These are phyloP conservation scores for Suhomyces faveliae DNA, from an alignment of 805 yeast species.

Conservation along the genomic window DNA sequence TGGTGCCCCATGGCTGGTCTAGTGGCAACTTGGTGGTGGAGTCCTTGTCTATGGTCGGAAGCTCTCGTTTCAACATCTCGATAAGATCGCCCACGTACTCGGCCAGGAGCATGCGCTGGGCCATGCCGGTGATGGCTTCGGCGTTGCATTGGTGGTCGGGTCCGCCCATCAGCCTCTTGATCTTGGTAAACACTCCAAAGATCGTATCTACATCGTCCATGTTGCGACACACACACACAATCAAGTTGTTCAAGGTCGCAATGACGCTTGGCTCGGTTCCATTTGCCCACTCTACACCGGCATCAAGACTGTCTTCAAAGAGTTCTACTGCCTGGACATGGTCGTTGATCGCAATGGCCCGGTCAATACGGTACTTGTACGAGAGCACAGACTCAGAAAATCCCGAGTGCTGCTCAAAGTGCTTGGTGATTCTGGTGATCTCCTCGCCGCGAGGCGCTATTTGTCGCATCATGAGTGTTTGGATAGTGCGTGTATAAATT, in stretches of 20 bases:
- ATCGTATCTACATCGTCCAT: conserved; percentile 23
- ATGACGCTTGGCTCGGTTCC: conserved; percentile 36
- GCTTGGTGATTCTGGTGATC: conserved; percentile 13
- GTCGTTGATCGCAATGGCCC: conserved; percentile 20
- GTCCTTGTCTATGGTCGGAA: conserved; percentile 35
- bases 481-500: conserved; percentile 17
- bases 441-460: conserved; percentile 22
- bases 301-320: conserved; percentile 31
- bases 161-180: conserved; percentile 37
- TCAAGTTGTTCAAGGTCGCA: conserved; percentile 44
- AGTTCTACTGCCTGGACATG: conserved; percentile 23
- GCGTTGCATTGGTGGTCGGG: conserved; percentile 21
- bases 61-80: conserved; percentile 40
- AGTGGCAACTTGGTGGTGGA: conserved; percentile 26
- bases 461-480: conserved; percentile 14
- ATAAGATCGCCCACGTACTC: conserved; percentile 42
- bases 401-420: conserved; percentile 8
- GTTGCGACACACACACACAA: conserved; percentile 33
- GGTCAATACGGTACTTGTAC: conserved; percentile 30
- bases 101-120: conserved; percentile 28
- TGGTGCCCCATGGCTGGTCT: conserved; percentile 19
- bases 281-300: conserved; percentile 22
- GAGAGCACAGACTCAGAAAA: conserved; percentile 18
- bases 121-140: conserved; percentile 28
- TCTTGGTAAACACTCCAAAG: conserved; percentile 33